A percentile compares a stretch with the other conserved stretches of the same genome.
These are phyloP conservation scores for Talaromyces piceae DNA, from an alignment of 2,329 filamentous ascomycete species.

Conservation along the genomic window DNA sequence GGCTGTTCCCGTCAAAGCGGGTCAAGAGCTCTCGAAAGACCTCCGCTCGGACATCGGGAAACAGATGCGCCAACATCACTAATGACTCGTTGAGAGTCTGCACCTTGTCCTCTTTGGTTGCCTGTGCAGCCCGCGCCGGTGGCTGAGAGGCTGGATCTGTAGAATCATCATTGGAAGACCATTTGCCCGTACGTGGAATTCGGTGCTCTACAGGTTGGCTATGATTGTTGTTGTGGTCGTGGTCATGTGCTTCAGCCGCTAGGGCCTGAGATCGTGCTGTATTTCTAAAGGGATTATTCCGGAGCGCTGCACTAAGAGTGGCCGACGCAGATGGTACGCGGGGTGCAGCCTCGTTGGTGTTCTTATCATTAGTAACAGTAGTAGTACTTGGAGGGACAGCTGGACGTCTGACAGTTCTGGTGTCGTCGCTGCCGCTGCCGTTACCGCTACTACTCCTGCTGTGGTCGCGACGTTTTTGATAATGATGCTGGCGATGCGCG, in stretches of 20 bases:
- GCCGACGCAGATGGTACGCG: conserved; percentile 6
- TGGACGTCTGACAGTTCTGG: not conserved
- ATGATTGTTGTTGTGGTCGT: not conserved
- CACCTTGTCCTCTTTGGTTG: too few relatives aligned
- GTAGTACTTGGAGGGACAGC: not conserved
- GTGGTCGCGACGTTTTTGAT: not conserved
- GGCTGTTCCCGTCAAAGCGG: conserved; percentile 40
- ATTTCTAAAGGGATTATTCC: conserved; percentile 37
- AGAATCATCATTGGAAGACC: too few relatives aligned
- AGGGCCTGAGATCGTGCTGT: conserved; percentile 22
- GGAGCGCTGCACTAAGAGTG: conserved; percentile 37
- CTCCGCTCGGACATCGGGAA: conserved; percentile 40
- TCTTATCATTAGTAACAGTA: not conserved
- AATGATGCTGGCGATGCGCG: not conserved
- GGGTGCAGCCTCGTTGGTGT: too few relatives aligned
- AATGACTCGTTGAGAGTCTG: conserved; percentile 36
- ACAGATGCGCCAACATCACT: conserved; percentile 34
- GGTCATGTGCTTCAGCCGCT: conserved; percentile 8
- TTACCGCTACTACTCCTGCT: not conserved
- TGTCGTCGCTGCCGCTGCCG: not conserved
- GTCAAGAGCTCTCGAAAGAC: conserved; percentile 42
- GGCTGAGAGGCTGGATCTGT: not conserved
- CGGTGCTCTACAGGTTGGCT: not conserved
- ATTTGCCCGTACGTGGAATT: too few relatives aligned
- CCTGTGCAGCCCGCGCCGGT: conserved; percentile 17